Evolutionary conservation across 257 asterid genomes (phyloP).

Genomic region (Scutellaria barbata): DNA sequence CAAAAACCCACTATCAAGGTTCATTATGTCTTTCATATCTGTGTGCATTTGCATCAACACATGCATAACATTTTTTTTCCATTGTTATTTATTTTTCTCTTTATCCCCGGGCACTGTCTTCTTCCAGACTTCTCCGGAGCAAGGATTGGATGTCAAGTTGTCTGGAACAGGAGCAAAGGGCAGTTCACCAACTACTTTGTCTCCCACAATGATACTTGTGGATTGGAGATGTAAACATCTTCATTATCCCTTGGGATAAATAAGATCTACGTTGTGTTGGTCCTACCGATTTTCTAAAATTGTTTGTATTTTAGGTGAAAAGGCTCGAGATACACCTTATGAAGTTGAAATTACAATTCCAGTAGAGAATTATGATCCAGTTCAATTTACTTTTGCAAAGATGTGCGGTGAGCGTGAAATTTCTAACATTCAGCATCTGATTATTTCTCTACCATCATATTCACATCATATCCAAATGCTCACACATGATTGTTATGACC

Average conservation of each 20-base stretch:
- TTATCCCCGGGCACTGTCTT: neutral
- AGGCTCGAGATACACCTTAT: conserved; percentile 66
- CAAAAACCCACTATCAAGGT: conserved; percentile 82
- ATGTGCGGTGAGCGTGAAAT: conserved; percentile 67
- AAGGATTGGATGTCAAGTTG: conserved; percentile 69
- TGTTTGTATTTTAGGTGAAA: conserved; percentile 60
- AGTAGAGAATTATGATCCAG: conserved; percentile 68
- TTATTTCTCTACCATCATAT: conserved; percentile 17
- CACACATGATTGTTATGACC: conserved; percentile 8
- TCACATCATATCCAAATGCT: conserved; percentile 17
- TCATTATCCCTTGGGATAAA: conserved; percentile 1
- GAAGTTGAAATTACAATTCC: conserved; percentile 89
- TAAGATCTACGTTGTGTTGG: neutral
- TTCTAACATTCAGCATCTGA: conserved; percentile 29
- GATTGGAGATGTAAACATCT: conserved; percentile 79
- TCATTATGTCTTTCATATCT: conserved; percentile 22
- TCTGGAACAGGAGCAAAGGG: conserved; percentile 90
- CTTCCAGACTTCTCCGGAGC: conserved; percentile 70
- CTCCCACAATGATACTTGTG: conserved; percentile 68
- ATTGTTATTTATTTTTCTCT: neutral
- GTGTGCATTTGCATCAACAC: conserved; percentile 12
- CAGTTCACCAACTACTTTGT: conserved; percentile 80
- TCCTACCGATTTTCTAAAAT: conserved; percentile 35
- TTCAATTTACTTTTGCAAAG: conserved; percentile 79
- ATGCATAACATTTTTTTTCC: neutral